Base-by-base conservation (phyloP, 2,329 filamentous ascomycete genomes). In the Colletotrichum tabaci region DNA sequence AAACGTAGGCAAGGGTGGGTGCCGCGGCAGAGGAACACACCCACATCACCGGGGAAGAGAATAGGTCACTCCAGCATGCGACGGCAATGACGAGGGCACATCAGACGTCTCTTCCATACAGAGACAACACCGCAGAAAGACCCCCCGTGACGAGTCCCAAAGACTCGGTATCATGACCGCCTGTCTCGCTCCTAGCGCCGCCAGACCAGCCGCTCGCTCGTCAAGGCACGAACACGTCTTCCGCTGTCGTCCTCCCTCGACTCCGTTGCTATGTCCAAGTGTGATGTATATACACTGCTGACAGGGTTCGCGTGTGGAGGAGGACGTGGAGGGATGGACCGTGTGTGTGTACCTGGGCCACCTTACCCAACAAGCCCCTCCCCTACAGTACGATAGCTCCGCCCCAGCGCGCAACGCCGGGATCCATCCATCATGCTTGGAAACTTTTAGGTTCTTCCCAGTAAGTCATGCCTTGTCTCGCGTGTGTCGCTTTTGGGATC, bases 361-460 rank as follows among this genome's bases (percentile, higher is more conserved):
- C 9, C 30, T 52, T 50, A 52, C 60, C 47, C 44, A 52, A 40
- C 12, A 26, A 38, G 30, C 46, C 30, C 21, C 30, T 30, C 30
- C 30, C 30, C 8, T 30, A 30, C 30, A 30, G 30, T 30, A 30
- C 26, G n/a, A 23, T 35, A 50, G 18, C 68, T 71, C 58, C 68
- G 68, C 67, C 67, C 67, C 67, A 66, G 67, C 67, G 62, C 47
- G 46, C 57, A 26, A 26, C 46, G 42, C 57, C 35, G 50, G 68
- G 68, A 67, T 71, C 64, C 42, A 46, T 62, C 38, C 42, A 52
- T 62, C 38, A 23, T 55, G 21, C 44, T 52, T 40, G 12, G 44
- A 67, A 67, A 18, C 55, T 66, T 68, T 65, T 35, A 23, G 18
- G 13, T 40, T 61, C 30, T 61, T 42, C 46, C 44, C 13, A 23